These are phyloP conservation scores for Gossypium mustelinum DNA, from an alignment of 345 rosid genomes.

Conservation along the genomic window DNA sequence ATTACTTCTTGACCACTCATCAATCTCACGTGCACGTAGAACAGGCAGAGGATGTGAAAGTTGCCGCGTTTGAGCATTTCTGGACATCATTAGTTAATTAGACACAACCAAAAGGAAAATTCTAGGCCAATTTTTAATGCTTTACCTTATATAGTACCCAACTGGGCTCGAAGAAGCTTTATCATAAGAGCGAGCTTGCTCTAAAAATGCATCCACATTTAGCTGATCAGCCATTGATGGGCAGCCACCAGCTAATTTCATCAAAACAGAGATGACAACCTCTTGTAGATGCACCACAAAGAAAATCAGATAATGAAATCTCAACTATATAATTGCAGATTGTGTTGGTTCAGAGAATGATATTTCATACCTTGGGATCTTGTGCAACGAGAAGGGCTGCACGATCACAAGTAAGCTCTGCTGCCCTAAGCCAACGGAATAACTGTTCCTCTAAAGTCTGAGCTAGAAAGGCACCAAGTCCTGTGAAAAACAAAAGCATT, in stretches of 20 bases:
- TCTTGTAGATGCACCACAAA: constrained; percentile 55
- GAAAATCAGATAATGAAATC: constrained; percentile 23
- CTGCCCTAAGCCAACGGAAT: constrained; percentile 87
- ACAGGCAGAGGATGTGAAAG: constrained; percentile 93
- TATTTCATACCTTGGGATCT: constrained; percentile 69
- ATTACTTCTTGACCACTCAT: constrained; percentile 84
- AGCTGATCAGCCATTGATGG: constrained; percentile 92
- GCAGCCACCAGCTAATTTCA: constrained; percentile 95
- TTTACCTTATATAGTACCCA: constrained; percentile 89
- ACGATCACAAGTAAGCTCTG: constrained; percentile 95
- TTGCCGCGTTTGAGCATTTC: constrained; percentile 95
- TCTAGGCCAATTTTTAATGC: constrained; percentile 10
- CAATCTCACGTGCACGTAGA: constrained; percentile 97
- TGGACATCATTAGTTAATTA: constrained; percentile 32
- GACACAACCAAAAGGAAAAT: constrained; percentile 18
- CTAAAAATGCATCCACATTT: constrained; percentile 90
- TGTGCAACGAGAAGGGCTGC: constrained; percentile 98
- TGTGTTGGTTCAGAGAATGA: not conserved
- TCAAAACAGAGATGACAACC: constrained; percentile 90
- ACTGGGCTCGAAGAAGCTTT: constrained; percentile 85
- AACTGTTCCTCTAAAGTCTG: constrained; percentile 80
- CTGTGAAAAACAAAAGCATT: constrained; percentile 32
- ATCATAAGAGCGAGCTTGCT: constrained; percentile 95
- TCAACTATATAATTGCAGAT: not conserved
- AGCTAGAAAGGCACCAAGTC: constrained; percentile 82